phyloP scores from a whole-genome alignment of 805 yeast genomes.

The Wickerhamiella parazyma region DNA sequence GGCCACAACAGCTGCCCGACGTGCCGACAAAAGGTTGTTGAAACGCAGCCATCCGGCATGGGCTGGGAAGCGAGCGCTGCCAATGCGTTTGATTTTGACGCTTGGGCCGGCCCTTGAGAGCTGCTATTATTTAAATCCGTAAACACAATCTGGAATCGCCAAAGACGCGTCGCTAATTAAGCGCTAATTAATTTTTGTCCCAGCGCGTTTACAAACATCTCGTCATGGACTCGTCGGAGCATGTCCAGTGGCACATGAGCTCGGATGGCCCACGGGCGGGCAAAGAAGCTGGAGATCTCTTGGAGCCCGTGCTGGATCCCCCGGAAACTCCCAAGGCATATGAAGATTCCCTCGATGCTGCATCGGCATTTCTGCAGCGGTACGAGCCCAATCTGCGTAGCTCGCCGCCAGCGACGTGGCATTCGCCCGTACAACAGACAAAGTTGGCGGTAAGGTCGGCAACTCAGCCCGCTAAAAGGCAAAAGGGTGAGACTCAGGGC shows the following conservation, averaged over 20 bases:
- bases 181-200: no score
- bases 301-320: background rate
- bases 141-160: no score
- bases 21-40: constrained; percentile 37
- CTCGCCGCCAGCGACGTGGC: constrained; percentile 9
- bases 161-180: no score
- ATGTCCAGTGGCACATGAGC: constrained; percentile 8
- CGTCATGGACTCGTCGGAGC: constrained; percentile 2
- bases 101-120: no score
- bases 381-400: constrained; percentile 3
- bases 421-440: background rate
- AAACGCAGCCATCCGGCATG: background rate
- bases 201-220: background rate
- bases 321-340: constrained; percentile 4
- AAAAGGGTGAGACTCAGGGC: background rate
- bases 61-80: background rate
- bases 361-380: constrained; percentile 7
- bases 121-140: no score
- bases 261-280: background rate
- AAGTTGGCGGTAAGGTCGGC: background rate
- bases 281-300: background rate
- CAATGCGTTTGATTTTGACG: no score
- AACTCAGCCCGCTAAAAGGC: constrained; percentile 4
- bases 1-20: constrained; percentile 47
- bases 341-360: constrained; percentile 3